phyloP scores from a whole-genome alignment of 2,329 filamentous ascomycete species.

The Stagonosporopsis cucurbitacearum region DNA sequence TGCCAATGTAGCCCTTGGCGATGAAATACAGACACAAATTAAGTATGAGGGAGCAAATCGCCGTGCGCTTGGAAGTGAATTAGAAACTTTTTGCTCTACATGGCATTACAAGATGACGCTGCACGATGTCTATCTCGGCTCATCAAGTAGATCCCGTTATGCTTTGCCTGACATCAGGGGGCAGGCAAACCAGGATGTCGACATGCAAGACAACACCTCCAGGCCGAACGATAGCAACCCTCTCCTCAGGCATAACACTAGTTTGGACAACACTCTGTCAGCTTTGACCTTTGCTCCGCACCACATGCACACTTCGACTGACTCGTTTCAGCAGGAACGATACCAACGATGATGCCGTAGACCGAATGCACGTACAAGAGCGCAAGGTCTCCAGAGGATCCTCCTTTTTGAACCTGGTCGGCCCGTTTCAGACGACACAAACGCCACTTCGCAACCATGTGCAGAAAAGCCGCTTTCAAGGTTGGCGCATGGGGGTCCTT shows the following conservation, averaged over 20 bases:
- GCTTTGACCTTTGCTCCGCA: neutral
- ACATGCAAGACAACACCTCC: neutral
- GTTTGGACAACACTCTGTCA: neutral
- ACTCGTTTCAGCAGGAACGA: neutral
- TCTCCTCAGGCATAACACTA: neutral
- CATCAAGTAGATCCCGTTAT: neutral
- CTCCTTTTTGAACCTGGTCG: neutral
- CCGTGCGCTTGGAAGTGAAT: neutral
- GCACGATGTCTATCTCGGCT: neutral
- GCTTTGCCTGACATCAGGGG: neutral
- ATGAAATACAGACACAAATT: neutral
- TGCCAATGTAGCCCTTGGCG: neutral
- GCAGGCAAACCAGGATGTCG: neutral
- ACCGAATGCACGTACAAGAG: neutral
- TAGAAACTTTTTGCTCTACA: neutral
- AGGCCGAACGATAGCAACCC: neutral
- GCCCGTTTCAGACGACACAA: neutral
- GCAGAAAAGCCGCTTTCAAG: neutral
- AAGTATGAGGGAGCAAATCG: neutral
- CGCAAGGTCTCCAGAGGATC: neutral
- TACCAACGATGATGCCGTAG: neutral
- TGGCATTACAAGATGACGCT: neutral
- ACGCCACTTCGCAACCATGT: neutral
- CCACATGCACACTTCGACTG: neutral
- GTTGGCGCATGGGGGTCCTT: slow-evolving; percentile 32